Evolutionary conservation across 495 filamentous ascomycete genomes (phyloP), one percentile per base, ranked within the genome.

Genomic region (Penicillium manginii): DNA sequence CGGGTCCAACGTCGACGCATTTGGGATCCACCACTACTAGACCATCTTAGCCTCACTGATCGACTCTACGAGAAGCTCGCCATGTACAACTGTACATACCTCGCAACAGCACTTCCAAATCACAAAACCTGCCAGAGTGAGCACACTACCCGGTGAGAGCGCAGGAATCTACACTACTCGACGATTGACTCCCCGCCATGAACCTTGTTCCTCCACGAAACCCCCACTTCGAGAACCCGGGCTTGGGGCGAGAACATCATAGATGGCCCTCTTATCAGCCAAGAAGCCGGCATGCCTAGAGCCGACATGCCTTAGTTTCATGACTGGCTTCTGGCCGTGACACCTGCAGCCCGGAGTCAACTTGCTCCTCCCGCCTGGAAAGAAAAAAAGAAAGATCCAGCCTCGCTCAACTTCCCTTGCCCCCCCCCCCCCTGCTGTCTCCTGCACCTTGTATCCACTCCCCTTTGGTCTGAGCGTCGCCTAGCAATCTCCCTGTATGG

Each of bases 1-100:
- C 62, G 73, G 73, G 72, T 77, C 73, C 62, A 58, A 55, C 56
- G 54, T 65, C 54, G 61, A 59, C 59, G 55, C 62, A 63, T 67
- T 57, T 21, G 15, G 42, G 50, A 21, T 50, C 54, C 54, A 57
- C 54, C 46, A 50, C n/a, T 1, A n/a, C 40, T 17, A 10, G 3
- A 47, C 2, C 26, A 29, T 29, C 4, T 29, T 22, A 48, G 26
- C 53, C 43, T 55, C 52, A 54, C 37, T 55, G 37, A 49, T 60
- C 58, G 32, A 39, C 43, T 55, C 42, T 35, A 39, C 50, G 26
- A 4, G 26, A 8, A 4, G 26, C 9, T 29, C 9, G 26, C 6
- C 9, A 8, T 29, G 26, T 29, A 2, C 26, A 29, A n/a, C n/a
- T n/a, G n/a, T 29, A 29, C 26, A 29, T 29, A 29, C 9, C 9